phyloP scores from a whole-genome alignment of 306 rosid species.

The Hippophae gyantsensis region DNA sequence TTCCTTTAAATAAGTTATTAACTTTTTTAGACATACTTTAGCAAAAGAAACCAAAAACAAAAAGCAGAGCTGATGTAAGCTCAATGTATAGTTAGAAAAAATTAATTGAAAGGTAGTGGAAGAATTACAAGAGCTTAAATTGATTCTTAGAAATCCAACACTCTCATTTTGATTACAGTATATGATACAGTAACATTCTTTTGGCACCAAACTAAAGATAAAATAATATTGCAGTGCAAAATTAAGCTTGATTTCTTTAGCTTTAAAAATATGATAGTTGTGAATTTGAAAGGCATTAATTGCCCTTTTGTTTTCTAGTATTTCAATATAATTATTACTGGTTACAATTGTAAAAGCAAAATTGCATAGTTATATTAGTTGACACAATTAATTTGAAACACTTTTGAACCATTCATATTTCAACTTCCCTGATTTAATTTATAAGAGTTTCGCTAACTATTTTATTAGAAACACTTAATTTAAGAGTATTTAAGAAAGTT shows the following conservation, averaged over 20 bases:
- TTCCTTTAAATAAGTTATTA: background rate
- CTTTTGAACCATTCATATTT: no score
- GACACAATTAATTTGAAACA: no score
- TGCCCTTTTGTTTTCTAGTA: background rate
- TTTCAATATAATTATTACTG: background rate
- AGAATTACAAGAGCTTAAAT: background rate
- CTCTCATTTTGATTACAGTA: slow-evolving; percentile 4
- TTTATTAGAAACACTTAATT: no score
- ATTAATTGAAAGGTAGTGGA: slow-evolving; percentile 1
- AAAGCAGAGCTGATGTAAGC: background rate
- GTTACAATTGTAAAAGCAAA: background rate
- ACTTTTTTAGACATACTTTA: no score
- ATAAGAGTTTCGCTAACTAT: no score
- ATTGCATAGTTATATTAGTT: no score
- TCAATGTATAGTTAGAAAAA: background rate
- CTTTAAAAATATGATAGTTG: background rate
- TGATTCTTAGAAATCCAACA: background rate
- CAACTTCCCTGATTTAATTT: no score
- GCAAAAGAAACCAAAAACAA: background rate
- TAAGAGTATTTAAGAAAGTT: no score
- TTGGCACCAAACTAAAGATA: background rate
- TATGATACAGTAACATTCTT: background rate
- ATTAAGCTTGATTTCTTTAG: background rate
- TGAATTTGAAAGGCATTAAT: slow-evolving; percentile 7
- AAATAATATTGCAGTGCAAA: background rate